Percentiles rank a stretch among this genome's conserved stretches.
These are phyloP conservation scores for Sclerotinia borealis DNA, from an alignment of 2,329 filamentous ascomycete species.

Conservation along the genomic window DNA sequence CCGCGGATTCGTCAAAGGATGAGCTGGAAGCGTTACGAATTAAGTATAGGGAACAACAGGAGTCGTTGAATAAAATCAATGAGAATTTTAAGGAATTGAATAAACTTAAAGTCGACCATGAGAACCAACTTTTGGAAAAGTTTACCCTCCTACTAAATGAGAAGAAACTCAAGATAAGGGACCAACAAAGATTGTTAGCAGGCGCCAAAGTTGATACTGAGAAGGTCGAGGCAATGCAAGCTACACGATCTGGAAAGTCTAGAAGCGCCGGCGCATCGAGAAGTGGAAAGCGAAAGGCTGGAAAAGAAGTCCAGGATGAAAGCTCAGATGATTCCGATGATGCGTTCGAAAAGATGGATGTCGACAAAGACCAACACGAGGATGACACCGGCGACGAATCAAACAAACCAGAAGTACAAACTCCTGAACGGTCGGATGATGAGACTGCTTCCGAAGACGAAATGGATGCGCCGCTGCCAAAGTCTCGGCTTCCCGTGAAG, in stretches of 20 bases:
- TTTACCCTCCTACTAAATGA: constrained; percentile 67
- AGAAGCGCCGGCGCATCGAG: constrained; percentile 34
- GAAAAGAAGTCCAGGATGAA: constrained; percentile 25
- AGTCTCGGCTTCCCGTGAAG: not conserved
- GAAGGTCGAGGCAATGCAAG: constrained; percentile 18
- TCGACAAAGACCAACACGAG: constrained; percentile 34
- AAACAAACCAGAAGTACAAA: constrained; percentile 15
- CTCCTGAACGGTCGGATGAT: constrained; percentile 11
- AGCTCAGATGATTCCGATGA: constrained; percentile 40
- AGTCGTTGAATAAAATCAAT: constrained; percentile 52
- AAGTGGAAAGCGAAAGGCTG: constrained; percentile 46
- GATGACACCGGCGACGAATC: constrained; percentile 4
- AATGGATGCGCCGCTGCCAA: not conserved
- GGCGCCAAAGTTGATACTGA: constrained; percentile 25
- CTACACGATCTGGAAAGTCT: constrained; percentile 6
- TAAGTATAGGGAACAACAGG: constrained; percentile 44
- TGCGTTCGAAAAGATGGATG: constrained; percentile 46
- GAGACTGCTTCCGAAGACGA: constrained; percentile 11
- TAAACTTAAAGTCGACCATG: constrained; percentile 58
- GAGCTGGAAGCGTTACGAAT: constrained; percentile 32
- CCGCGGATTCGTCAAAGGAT: constrained; percentile 14
- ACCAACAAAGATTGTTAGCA: constrained; percentile 59
- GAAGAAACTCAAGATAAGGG: constrained; percentile 73
- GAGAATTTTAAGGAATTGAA: constrained; percentile 61
- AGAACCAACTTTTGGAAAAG: constrained; percentile 60